Conservation (phyloP, 768 basidiomycete species). For the Cubamyces sp. region DNA sequence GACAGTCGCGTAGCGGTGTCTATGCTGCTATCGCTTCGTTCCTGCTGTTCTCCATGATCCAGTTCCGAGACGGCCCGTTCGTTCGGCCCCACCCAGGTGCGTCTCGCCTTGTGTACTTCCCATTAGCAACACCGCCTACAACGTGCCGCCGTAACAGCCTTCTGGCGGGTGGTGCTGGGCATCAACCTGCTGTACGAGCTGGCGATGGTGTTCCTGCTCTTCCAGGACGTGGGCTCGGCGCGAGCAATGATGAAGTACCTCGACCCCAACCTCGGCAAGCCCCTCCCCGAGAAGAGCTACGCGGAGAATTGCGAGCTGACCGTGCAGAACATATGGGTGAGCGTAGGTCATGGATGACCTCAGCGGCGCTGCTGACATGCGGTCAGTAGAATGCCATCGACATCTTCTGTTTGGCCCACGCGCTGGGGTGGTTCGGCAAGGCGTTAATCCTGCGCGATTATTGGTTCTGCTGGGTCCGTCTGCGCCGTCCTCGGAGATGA, state of each 20-base stretch:
- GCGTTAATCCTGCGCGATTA: conserved; percentile 89
- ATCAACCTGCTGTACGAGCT: conserved; percentile 85
- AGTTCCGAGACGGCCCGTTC: conserved; percentile 90
- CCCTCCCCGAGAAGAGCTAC: conserved; percentile 84
- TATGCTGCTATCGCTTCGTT: conserved; percentile 79
- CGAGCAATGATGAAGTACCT: conserved; percentile 77
- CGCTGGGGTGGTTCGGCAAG: conserved; percentile 90
- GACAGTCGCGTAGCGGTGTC: conserved; percentile 55
- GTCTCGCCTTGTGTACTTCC: conserved; percentile 3
- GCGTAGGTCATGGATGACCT: conserved; percentile 21
- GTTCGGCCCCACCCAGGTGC: conserved; percentile 76
- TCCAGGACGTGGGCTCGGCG: conserved; percentile 81
- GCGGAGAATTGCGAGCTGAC: conserved; percentile 80
- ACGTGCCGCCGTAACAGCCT: conserved; percentile 44
- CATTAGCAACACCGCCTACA: neutral
- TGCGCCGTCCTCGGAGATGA: neutral
- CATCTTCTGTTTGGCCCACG: conserved; percentile 85
- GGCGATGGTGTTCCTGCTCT: conserved; percentile 80
- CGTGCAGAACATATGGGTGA: conserved; percentile 66
- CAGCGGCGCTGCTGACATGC: conserved; percentile 8
- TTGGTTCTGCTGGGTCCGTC: conserved; percentile 89
- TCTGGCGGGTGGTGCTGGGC: conserved; percentile 81
- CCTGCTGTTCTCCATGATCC: conserved; percentile 81
- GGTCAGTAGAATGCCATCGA: conserved; percentile 71
- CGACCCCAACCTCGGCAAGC: conserved; percentile 71